A percentile compares a stretch with the other conserved stretches of the same genome.
Conservation (phyloP, 73 alveolate species). For the Breviolum minutum region DNA sequence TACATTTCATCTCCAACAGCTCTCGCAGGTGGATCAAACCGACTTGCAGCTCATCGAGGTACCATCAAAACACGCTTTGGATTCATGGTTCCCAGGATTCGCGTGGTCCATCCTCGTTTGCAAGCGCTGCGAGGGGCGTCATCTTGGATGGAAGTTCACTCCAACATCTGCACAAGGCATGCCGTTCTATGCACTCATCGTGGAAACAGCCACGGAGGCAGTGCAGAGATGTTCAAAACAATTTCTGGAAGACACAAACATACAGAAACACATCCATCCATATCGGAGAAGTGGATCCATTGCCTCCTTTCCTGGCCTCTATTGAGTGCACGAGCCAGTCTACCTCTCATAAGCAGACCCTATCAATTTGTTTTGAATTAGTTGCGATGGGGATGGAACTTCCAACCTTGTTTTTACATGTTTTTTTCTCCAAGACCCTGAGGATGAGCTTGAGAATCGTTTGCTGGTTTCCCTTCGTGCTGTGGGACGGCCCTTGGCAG, state of each 20-base stretch:
- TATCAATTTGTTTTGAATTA: no score
- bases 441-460: background rate
- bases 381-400: no score
- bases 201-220: conserved; percentile 43
- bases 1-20: no score
- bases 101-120: conserved; percentile 69
- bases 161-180: background rate
- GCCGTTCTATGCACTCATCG: conserved; percentile 83
- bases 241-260: background rate
- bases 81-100: conserved; percentile 78
- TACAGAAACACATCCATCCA: background rate
- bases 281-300: no score
- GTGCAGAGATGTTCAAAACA: background rate
- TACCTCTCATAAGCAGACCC: no score
- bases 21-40: conserved; percentile 6
- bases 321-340: no score
- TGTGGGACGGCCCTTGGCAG: conserved; percentile 73
- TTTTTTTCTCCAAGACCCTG: background rate
- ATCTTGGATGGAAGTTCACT: conserved; percentile 77
- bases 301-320: no score
- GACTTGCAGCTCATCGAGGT: conserved; percentile 61
- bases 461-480: conserved; percentile 65
- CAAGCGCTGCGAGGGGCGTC: conserved; percentile 83
- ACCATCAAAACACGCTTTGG: conserved; percentile 36
- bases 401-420: background rate